Conservation (phyloP, 768 basidiomycete genomes). For the Lentinula aciculospora region DNA sequence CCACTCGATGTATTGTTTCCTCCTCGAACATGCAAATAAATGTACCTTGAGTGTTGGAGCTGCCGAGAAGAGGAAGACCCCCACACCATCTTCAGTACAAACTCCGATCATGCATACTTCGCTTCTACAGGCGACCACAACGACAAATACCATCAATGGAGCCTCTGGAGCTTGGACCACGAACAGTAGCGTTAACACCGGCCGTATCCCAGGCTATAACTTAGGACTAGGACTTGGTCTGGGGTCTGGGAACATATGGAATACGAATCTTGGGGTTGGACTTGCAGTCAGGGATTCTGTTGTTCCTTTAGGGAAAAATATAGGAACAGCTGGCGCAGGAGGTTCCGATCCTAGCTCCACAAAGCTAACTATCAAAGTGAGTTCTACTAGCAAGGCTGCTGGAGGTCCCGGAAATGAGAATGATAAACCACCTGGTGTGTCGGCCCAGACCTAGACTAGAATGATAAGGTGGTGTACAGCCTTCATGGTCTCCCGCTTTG, state of each 20-base stretch:
- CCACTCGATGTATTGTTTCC: slow-evolving; percentile 52
- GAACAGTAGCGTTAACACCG: neutral
- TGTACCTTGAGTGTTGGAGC: slow-evolving; percentile 21
- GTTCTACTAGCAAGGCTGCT: neutral
- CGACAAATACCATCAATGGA: slow-evolving; percentile 7
- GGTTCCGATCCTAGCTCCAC: neutral
- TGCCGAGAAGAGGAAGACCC: slow-evolving; percentile 19
- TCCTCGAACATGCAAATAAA: slow-evolving; percentile 58
- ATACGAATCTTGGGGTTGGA: slow-evolving; percentile 10
- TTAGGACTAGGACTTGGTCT: slow-evolving; percentile 4
- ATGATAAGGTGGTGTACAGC: too few species aligned
- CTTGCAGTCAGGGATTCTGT: slow-evolving; percentile 12
- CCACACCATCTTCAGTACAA: slow-evolving; percentile 1
- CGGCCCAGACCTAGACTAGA: too few species aligned
- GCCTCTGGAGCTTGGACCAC: neutral
- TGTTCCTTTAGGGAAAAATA: neutral
- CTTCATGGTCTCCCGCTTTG: too few species aligned
- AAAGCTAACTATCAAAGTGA: neutral
- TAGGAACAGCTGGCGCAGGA: neutral
- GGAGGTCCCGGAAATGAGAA: neutral
- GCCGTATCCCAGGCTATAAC: slow-evolving; percentile 8
- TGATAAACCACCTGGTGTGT: neutral
- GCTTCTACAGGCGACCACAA: neutral
- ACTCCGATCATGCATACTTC: neutral
- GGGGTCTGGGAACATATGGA: slow-evolving; percentile 9